Percentiles rank a stretch among this genome's conserved stretches.
Evolutionary conservation across 345 rosid genomes (phyloP).

Genomic region (Gossypium ekmanianum): DNA sequence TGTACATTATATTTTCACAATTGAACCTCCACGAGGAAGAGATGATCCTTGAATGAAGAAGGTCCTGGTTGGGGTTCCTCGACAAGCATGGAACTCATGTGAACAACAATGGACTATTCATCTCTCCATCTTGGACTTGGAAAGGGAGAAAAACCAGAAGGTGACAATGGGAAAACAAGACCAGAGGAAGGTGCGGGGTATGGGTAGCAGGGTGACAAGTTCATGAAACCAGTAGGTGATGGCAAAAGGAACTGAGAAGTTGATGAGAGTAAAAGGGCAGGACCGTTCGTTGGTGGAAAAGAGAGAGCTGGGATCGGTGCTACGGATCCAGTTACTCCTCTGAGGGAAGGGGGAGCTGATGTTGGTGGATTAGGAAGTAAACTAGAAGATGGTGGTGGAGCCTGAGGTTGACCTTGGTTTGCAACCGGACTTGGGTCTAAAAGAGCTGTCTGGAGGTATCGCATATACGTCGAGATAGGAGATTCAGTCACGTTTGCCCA

Average conservation of each 20-base stretch:
- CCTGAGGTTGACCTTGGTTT: constrained; percentile 33
- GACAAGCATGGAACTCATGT: constrained; percentile 12
- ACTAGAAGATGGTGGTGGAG: constrained; percentile 37
- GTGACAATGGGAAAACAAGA: constrained; percentile 61
- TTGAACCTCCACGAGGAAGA: constrained; percentile 11
- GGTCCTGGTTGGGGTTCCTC: constrained; percentile 10
- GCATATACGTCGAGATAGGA: constrained; percentile 78
- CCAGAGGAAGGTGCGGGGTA: constrained; percentile 80
- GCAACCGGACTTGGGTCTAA: constrained; percentile 47
- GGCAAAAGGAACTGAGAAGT: constrained; percentile 73
- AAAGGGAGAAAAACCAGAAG: constrained; percentile 61
- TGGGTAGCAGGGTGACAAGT: constrained; percentile 69
- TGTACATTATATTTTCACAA: constrained; percentile 25
- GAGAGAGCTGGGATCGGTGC: constrained; percentile 42
- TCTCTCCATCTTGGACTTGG: constrained; percentile 80
- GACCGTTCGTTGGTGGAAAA: constrained; percentile 54
- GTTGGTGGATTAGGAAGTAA: constrained; percentile 44
- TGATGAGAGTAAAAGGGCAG: constrained; percentile 67
- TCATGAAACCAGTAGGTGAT: constrained; percentile 60
- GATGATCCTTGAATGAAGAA: not conserved
- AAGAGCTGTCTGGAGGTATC: constrained; percentile 66
- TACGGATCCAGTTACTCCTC: constrained; percentile 54
- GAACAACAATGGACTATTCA: constrained; percentile 25
- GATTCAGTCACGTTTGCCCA: constrained; percentile 65
- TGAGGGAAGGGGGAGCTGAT: constrained; percentile 44